phyloP scores from a whole-genome alignment of 139 green algal genomes.

The Prasinococcaceae sp. region DNA sequence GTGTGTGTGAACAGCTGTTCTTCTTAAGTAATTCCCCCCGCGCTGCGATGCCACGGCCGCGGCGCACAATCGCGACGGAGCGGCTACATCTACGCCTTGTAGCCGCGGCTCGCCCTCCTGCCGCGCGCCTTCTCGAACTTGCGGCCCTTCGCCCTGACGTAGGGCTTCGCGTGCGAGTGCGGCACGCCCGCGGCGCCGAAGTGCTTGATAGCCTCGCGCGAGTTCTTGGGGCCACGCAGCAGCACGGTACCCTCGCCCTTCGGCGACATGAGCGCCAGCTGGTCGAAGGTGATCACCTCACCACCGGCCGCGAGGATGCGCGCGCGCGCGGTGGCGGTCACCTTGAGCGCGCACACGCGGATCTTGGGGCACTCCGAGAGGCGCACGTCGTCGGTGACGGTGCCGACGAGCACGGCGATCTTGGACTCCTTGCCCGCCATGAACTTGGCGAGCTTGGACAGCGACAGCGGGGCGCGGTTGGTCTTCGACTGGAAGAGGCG shows the following conservation, averaged over 20 bases:
- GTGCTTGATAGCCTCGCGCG: conserved; percentile 90
- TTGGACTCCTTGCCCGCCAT: conserved; percentile 87
- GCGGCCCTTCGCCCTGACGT: conserved; percentile 86
- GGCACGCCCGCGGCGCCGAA: conserved; percentile 75
- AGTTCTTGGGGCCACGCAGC: conserved; percentile 86
- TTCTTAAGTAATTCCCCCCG: too few relatives aligned
- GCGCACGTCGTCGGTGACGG: conserved; percentile 86
- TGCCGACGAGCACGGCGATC: conserved; percentile 85
- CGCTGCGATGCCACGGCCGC: too few relatives aligned
- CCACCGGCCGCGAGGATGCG: conserved; percentile 93
- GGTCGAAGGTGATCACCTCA: conserved; percentile 95
- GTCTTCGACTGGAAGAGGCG: conserved; percentile 87
- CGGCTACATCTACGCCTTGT: conserved; percentile 91
- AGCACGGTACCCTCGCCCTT: conserved; percentile 65
- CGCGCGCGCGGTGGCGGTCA: conserved; percentile 92
- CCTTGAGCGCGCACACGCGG: conserved; percentile 67
- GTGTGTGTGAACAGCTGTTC: too few relatives aligned
- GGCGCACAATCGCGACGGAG: too few relatives aligned
- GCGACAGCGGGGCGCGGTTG: conserved; percentile 84
- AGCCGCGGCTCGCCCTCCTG: conserved; percentile 75
- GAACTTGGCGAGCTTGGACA: conserved; percentile 83
- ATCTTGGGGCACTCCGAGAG: conserved; percentile 72
- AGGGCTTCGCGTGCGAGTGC: conserved; percentile 52
- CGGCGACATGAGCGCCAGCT: conserved; percentile 84
- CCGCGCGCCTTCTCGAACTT: conserved; percentile 99